Base-by-base conservation (phyloP, 1,284 basidiomycete genomes). In the Phenoliferia sp. region DNA sequence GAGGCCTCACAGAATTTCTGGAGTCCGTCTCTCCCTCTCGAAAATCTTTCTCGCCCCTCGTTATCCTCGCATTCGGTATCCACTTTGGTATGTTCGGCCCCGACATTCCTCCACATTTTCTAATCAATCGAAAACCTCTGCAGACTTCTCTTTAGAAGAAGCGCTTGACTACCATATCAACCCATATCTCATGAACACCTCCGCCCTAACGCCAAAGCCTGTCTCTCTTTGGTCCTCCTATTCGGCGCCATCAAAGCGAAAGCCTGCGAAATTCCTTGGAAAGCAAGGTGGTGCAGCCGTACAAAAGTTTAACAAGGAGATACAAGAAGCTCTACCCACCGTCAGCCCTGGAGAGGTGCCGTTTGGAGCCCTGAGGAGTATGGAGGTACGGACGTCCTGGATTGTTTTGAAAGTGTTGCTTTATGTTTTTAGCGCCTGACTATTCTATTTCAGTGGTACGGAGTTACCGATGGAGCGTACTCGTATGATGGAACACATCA, bases 211-310 rank as follows among this genome's bases (percentile, higher is more conserved):
- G 34, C 64, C 64, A 3, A 33, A n/a, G 2, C 64, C 64, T 17
- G 32, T 65, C 34, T 48, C 33, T 34, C 34, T 65, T 19, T 65
- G 64, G 64, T 32, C 55, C 17, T 48, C 29, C 1, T 56, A 58
- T 28, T 48, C 35, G 19, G 64, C 64, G 32, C 59, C 59, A 3
- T 57, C 35, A n/a, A 19, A 26, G 3, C 31, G 35, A 29, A 65
- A 65, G 32, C 64, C 64, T 4, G 35, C 29, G n/a, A n/a, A 59
- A 52, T 65, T 48, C 39, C 19, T 9, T 15, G 50, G n/a, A 26
- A 58, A 56, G 29, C 64, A 65, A 33, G 58, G 58, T 6, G 17
- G n/a, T 3, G 6, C n/a, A 28, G 34, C 16, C 16, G 31, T 39
- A n/a, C 9, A 39, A 28, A 35, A 36, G 35, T 59, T 36, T 36